phyloP scores from a whole-genome alignment of 2,329 filamentous ascomycete species.

The Sphaerulina vaccinii region DNA sequence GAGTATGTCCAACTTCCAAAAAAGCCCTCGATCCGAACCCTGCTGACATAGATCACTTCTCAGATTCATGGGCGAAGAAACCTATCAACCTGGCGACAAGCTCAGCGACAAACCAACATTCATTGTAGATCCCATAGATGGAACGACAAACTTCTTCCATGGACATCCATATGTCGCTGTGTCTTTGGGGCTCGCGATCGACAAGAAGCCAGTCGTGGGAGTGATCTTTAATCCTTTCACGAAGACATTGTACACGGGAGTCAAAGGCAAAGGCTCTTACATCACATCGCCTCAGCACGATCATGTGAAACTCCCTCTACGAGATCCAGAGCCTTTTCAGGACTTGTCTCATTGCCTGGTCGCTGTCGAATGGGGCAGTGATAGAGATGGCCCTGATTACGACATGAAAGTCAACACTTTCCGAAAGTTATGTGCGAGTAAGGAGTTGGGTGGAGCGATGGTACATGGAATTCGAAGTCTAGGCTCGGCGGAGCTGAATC shows the following conservation, averaged over 20 bases:
- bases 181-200: conserved; percentile 69
- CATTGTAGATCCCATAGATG: conserved; percentile 79
- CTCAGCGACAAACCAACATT: conserved; percentile 70
- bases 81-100: conserved; percentile 63
- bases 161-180: conserved; percentile 72
- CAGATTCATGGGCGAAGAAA: conserved; percentile 74
- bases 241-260: conserved; percentile 65
- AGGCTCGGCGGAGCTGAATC: conserved; percentile 72
- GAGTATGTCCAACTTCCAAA: conserved; percentile 39
- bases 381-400: conserved; percentile 66
- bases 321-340: conserved; percentile 52
- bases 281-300: conserved; percentile 36
- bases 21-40: neutral
- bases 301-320: conserved; percentile 46
- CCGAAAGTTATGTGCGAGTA: conserved; percentile 49
- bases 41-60: too few species aligned
- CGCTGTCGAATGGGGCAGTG: conserved; percentile 71
- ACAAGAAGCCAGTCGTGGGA: conserved; percentile 63
- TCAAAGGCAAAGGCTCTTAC: conserved; percentile 67
- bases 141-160: conserved; percentile 79
- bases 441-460: conserved; percentile 68
- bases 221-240: conserved; percentile 80
- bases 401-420: conserved; percentile 68
- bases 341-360: conserved; percentile 65
- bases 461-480: conserved; percentile 70